Evolutionary conservation across 352 stramenopile species (phyloP), one percentile per base, ranked within the genome.

Genomic region (Phytophthora citrophthora): DNA sequence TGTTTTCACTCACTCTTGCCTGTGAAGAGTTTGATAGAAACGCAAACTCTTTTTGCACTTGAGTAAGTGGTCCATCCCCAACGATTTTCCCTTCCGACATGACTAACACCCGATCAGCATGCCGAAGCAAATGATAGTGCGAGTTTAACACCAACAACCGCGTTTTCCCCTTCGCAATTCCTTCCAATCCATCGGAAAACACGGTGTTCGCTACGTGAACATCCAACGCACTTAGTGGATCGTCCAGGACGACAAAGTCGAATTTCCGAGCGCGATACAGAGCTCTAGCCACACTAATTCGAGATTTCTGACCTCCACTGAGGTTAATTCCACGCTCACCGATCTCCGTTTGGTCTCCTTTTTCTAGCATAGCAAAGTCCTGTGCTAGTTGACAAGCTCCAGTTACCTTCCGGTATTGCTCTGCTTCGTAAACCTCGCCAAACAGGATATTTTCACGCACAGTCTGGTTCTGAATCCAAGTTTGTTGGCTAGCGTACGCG

Each of bases 121-220:
- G 88, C 29, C 79, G 62, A 13, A 88, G 86, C 54, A 98, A 77
- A 69, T 97, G 92, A 57, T 98, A 95, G 44, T 98, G 72, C 16
- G 88, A 86, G 70, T 98, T 98, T 1, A 97, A 94, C 5, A 98
- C 96, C 12, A 98, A 72, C 10, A 99, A 54, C 0, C 97, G 81
- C 9, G 89, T 97, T 51, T 81, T 86, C 26, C 18, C 44, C 16
- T 86, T 27, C 6, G 76, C 73, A 9, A 98, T 62, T 0, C 59
- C 67, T 11, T 63, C 44, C 16, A 99, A 86, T 40, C 91, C 96
- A 26, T 98, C 62, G 4, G 86, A 59, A 63, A 99, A 99, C 8
- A 99, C 71, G 46, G 96, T 84, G 58, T 95, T 91, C 1, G 89
- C 96, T 4, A 99, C 96, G 65, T 99, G 95, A n/a, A 91, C 87